Evolutionary conservation across 2,329 filamentous ascomycete species (phyloP).

Genomic region (Neopestalotiopsis sp.): DNA sequence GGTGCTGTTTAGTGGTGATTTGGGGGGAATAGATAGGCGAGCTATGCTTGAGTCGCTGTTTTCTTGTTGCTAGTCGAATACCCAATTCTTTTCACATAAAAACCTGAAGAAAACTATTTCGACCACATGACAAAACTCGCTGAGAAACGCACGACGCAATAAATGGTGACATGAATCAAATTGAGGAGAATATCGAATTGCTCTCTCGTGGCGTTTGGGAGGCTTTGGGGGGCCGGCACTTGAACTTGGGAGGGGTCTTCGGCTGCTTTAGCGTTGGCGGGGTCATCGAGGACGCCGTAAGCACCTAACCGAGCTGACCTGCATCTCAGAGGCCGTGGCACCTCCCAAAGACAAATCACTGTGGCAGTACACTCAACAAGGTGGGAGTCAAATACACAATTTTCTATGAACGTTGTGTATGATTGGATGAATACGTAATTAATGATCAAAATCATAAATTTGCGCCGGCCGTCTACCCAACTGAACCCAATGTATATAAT

Average conservation of each 20-base stretch:
- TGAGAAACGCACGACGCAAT: not conserved
- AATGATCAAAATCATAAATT: not conserved
- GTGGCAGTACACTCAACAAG: no score
- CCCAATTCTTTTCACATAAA: not conserved
- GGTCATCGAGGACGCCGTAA: no score
- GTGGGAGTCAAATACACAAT: no score
- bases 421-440: not conserved
- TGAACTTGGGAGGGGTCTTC: no score
- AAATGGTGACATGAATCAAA: not conserved
- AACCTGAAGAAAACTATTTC: not conserved
- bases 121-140: not conserved
- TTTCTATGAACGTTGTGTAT: not conserved
- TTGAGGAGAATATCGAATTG: not conserved
- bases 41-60: not conserved
- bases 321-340: no score
- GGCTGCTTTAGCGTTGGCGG: no score
- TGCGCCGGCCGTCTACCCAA: not conserved
- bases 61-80: not conserved
- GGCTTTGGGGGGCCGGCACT: no score
- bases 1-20: not conserved
- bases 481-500: no score
- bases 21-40: not conserved
- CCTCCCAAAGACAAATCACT: no score
- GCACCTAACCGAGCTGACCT: no score
- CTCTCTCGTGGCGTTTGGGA: no score